Base-by-base conservation (phyloP, 768 basidiomycete species). In the Russula vinacea region DNA sequence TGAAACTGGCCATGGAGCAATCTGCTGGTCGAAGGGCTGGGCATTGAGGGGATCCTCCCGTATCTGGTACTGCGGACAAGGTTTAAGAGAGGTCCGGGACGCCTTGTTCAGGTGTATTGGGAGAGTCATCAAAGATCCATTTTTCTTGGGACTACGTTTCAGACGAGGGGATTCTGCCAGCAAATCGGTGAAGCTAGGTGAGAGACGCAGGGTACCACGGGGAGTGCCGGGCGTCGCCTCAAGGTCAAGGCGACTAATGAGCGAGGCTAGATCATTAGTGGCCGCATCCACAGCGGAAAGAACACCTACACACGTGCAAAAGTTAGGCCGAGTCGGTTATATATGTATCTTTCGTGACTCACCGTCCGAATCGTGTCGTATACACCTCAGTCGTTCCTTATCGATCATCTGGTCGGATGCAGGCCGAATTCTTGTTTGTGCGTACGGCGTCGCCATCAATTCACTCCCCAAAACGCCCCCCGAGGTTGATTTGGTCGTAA, bases 211-310 rank as follows among this genome's bases (percentile, higher is more conserved):
- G 19, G 79, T 78, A 37, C 74, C 76, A 29, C 75, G 74, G 26
- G 79, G 74, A 3, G 84, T 79, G 2, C 78, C 78, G 0, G 90
- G 90, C 0, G 91, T 92, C 5, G 89, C 88, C 71, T 90, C 84
- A 4, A 93, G 78, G 67, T 92, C 88, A n/a, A 93, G 79, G n/a
- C 82, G 81, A 66, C 86, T 89, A 72, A 93, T 89, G 4, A 93
- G 76, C 60, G 83, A 83, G 0, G 88, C 90, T 4, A 93, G 80
- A 47, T 92, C 90, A 56, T 89, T 84, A 1, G 90, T 92, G 0
- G 88, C 90, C 0, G 89, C 88, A 66, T 87, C 87, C n/a, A 92
- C 76, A 35, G 90, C 80, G 0, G 85, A 88, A 1, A 90, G 70
- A 16, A 83, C 83, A 65, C 81, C 89, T 82, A 62, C 19, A 24